Conservation (phyloP, 495 filamentous ascomycete species). For the Mytilinidion resinicola region DNA sequence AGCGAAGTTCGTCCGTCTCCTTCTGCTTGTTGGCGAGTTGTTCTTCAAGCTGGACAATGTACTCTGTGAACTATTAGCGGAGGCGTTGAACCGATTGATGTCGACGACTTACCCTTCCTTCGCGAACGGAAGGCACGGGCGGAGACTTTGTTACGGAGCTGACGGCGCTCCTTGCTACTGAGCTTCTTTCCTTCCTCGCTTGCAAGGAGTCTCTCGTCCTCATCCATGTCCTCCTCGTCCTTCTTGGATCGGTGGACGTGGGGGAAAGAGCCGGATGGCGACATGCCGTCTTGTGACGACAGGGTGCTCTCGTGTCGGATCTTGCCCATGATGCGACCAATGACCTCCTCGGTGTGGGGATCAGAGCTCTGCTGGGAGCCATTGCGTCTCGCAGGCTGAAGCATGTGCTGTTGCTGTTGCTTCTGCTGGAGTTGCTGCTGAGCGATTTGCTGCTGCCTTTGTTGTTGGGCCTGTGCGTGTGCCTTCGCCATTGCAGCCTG, state of each 20-base stretch:
- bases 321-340: constrained; percentile 73
- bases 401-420: constrained; percentile 31
- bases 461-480: constrained; percentile 60
- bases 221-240: constrained; percentile 94
- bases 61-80: constrained; percentile 64
- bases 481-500: constrained; percentile 75
- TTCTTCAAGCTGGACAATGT: constrained; percentile 84
- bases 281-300: constrained; percentile 34
- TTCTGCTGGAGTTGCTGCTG: constrained; percentile 49
- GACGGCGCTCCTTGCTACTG: constrained; percentile 85
- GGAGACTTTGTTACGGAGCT: constrained; percentile 96
- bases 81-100: constrained; percentile 6
- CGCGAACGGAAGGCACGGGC: constrained; percentile 91
- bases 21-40: constrained; percentile 66
- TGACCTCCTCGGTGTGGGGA: constrained; percentile 61
- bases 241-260: constrained; percentile 61
- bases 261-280: constrained; percentile 42
- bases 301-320: constrained; percentile 61
- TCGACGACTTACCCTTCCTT: constrained; percentile 71
- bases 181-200: constrained; percentile 98
- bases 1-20: constrained; percentile 64
- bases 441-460: constrained; percentile 56
- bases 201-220: constrained; percentile 85
- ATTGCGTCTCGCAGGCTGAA: constrained; percentile 25
- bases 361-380: constrained; percentile 13